Evolutionary conservation across 148 eudicot species (phyloP).

Genomic region (Rhododendron williamsianum): DNA sequence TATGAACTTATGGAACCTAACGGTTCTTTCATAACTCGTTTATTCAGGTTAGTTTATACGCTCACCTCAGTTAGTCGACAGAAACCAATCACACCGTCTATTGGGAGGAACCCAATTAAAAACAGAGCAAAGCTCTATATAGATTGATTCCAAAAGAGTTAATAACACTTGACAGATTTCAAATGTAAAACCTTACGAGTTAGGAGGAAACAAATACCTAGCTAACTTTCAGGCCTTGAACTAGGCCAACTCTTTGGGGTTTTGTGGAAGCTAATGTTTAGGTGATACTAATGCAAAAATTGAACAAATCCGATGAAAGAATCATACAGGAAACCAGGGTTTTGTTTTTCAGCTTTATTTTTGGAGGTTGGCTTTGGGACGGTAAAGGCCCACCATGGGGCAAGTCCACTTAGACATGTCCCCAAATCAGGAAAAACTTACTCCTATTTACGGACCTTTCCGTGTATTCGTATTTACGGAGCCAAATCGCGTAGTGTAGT

Average conservation of each 20-base stretch:
- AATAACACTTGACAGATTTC: too few species aligned
- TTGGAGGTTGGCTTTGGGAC: background rate
- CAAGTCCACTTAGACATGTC: slow-evolving; percentile 28
- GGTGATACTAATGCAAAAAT: background rate
- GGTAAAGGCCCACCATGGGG: slow-evolving; percentile 20
- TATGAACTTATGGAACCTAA: background rate
- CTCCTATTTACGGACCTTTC: too few species aligned
- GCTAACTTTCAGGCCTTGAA: background rate
- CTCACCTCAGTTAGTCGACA: too few species aligned
- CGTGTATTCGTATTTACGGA: too few species aligned
- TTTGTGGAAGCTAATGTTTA: background rate
- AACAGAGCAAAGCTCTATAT: background rate
- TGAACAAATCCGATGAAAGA: background rate
- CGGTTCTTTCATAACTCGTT: too few species aligned
- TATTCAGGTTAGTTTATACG: too few species aligned
- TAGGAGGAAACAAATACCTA: background rate
- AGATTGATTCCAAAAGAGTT: too few species aligned
- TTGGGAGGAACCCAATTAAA: background rate
- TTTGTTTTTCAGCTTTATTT: background rate
- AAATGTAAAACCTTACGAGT: too few species aligned
- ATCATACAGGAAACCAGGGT: background rate
- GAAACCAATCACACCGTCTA: background rate
- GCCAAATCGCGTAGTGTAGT: too few species aligned
- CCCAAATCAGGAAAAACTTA: background rate
- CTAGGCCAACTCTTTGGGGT: background rate